Percentiles rank a stretch among this genome's conserved stretches.
Conservation (phyloP, 495 filamentous ascomycete genomes). For the Annulohypoxylon moriforme region DNA sequence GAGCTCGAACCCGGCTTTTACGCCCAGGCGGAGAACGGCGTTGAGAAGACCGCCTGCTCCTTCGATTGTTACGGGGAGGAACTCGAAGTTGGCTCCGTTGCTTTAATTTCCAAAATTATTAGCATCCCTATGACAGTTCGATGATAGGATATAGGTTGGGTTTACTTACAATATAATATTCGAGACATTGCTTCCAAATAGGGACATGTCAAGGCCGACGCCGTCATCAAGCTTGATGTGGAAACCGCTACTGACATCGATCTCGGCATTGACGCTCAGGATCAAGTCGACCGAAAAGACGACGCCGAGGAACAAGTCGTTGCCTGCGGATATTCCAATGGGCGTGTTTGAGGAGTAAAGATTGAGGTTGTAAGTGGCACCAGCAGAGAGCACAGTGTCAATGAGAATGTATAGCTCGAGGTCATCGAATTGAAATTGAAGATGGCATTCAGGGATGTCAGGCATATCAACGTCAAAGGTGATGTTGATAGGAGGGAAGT, state of each 20-base stretch:
- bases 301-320: constrained; percentile 55
- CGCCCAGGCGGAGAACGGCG: constrained; percentile 58
- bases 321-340: constrained; percentile 52
- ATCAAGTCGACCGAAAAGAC: constrained; percentile 62
- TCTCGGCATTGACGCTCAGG: constrained; percentile 55
- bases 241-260: constrained; percentile 64
- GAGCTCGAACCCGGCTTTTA: constrained; percentile 58
- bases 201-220: constrained; percentile 53
- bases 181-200: constrained; percentile 60
- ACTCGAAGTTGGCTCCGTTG: constrained; percentile 65
- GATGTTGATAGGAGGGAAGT: constrained; percentile 52
- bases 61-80: constrained; percentile 64
- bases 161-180: constrained; percentile 58
- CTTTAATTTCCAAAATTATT: constrained; percentile 42
- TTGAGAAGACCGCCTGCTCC: constrained; percentile 55
- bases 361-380: constrained; percentile 61
- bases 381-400: constrained; percentile 56
- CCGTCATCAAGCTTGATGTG: constrained; percentile 64
- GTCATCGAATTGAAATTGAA: constrained; percentile 61
- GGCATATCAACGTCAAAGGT: constrained; percentile 55
- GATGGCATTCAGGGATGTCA: constrained; percentile 54
- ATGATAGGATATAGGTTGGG: background rate
- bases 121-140: background rate
- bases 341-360: constrained; percentile 59
- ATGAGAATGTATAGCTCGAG: constrained; percentile 65